These are phyloP conservation scores for Magnolia sinica DNA, from an alignment of 164 flowering plant species.

Conservation along the genomic window DNA sequence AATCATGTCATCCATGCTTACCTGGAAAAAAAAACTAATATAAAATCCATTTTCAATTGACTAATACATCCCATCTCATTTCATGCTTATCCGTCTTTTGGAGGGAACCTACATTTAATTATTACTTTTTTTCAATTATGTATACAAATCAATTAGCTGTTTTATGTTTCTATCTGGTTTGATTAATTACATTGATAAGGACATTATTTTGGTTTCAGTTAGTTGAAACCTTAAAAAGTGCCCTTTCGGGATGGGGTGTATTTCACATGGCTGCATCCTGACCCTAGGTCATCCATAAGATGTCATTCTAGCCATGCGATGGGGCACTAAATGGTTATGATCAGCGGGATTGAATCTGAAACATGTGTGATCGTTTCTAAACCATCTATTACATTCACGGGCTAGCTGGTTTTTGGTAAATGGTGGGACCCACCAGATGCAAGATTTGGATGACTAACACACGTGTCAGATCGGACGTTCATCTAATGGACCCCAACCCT, in stretches of 20 bases:
- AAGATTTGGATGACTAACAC: no score
- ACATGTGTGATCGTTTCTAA: not conserved
- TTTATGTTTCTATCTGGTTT: no score
- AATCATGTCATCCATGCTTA: not conserved
- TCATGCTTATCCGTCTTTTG: not conserved
- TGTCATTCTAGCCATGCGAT: not conserved
- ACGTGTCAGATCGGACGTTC: no score
- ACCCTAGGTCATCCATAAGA: not conserved
- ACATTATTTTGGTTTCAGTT: not conserved
- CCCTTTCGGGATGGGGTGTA: not conserved
- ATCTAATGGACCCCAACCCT: no score
- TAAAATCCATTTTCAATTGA: not conserved
- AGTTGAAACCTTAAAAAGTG: not conserved
- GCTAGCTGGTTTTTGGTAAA: no score
- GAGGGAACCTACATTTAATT: not conserved
- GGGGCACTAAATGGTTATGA: not conserved
- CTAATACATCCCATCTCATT: not conserved
- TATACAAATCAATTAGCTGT: not conserved
- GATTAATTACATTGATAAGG: not conserved
- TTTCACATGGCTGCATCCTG: not conserved
- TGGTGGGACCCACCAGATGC: no score
- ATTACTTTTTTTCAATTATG: not conserved
- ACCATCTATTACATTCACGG: no score
- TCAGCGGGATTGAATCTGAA: not conserved
- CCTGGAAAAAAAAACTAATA: not conserved